Evolutionary conservation across 2,329 filamentous ascomycete genomes (phyloP), one percentile per base, ranked within the genome.

Genomic region (Daldinia sp.): DNA sequence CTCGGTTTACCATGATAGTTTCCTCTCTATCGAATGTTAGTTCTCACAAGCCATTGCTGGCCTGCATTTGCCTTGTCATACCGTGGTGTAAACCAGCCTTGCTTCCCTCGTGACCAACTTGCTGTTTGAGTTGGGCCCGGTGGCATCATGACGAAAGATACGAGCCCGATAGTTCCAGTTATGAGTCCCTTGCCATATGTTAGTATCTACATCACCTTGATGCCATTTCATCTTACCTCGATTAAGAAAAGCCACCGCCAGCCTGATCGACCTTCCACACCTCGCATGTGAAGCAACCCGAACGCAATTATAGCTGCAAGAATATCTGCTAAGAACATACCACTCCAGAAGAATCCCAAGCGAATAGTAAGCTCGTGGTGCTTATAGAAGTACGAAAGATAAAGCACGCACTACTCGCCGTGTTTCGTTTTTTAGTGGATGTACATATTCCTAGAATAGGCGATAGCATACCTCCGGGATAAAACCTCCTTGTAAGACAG

Each of bases 1-100:
- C 70, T 2, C 87, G 79, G 65, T 87, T 88, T 5, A 87, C 85
- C 15, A 87, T 79, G 49, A 88, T 87, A 25, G 75, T 75, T 48
- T 85, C 80, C 69, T 87, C 84, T 11, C 71, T 73, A 15, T 27
- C 8, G n/a, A 4, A 3, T 29, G 7, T 68, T 32, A 59, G 11
- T 32, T 54, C 32, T 27, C 27, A 8, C 4, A n/a, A 21, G 7
- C 3, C 6, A 58, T 25, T 6, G 19, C 17, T 8, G 21, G 25
- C 21, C 23, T 3, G 10, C 21, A 47, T 25, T 3, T 30, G 1
- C 13, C 10, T 17, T 37, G 29, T 34, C 61, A 29, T 63, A 73
- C 34, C 81, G 80, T 53, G 85, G 82, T 2, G 72, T 83, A 72
- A 87, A 88, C 85, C 85, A 88, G 2, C 83, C 79, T 5, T 69